Evolutionary conservation across 2,329 filamentous ascomycete species (phyloP), one percentile per base, ranked within the genome.

Genomic region (Alternaria hordeiaustralica): DNA sequence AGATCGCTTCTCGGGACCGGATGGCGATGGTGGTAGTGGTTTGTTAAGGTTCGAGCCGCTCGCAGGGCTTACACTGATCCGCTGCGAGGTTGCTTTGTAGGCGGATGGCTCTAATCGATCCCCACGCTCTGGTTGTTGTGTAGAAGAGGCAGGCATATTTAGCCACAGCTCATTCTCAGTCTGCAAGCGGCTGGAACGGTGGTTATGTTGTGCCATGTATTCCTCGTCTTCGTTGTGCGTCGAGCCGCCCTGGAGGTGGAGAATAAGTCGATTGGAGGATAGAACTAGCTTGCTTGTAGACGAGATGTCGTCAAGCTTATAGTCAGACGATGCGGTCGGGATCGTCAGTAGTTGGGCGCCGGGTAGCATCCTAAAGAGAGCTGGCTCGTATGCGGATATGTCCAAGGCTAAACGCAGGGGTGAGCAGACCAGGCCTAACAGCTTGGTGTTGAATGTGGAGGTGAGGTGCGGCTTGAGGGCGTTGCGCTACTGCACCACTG

Each of bases 111-210:
- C 68, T 53, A 47, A 49, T 21, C 30, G 49, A 7, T 23, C 63
- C 55, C 11, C 55, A 25, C 63, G 63, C 23, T 71, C 65, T 45
- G 65, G 58, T 50, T 65, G 65, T 43, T 30, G 51, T 54, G 67
- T 60, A 49, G 67, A 58, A 18, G 58, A 68, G 53, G 68, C 69
- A 12, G 75, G 67, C 69, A 73, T 69, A 30, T 63, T 71, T 47
- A 77, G 73, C 77, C 77, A 79, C 23, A 79, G 62, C 53, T 78
- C 75, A 7, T 66, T 69, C 23, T 72, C 69, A 28, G 69, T 66
- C 60, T 64, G 65, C 26, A 55, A 59, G 36, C 45, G 68, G 54
- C 67, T 69, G 20, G 64, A 61, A 47, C 69, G 64, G 45, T 63
- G 63, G 45, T 45, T 63, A 49, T 65, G 58, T 51, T 72, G 60